Percentiles rank a stretch among this genome's conserved stretches.
phyloP scores from a whole-genome alignment of 2,329 filamentous ascomycete genomes.

The Fusarium albosuccineum region DNA sequence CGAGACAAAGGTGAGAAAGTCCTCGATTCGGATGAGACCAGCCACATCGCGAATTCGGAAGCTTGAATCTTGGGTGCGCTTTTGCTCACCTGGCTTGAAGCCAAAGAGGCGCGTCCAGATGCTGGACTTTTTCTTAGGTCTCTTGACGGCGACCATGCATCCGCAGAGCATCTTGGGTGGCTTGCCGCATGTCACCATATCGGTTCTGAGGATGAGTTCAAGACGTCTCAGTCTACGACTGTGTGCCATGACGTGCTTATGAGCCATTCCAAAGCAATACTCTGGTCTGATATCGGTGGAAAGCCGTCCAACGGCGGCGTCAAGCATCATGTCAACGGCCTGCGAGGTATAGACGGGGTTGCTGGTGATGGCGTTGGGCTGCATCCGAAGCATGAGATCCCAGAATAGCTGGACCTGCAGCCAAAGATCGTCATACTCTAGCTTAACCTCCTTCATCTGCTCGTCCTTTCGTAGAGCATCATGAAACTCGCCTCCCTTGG shows the following conservation, averaged over 20 bases:
- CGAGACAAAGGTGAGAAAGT: conserved; percentile 24
- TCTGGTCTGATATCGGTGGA: neutral
- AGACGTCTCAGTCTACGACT: conserved; percentile 21
- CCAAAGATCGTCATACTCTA: conserved; percentile 29
- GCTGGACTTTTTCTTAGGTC: conserved; percentile 18
- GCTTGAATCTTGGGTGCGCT: neutral
- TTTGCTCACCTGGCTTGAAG: neutral
- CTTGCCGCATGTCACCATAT: conserved; percentile 22
- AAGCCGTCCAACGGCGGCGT: conserved; percentile 12
- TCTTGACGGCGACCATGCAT: conserved; percentile 26
- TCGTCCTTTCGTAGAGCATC: neutral
- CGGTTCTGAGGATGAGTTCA: conserved; percentile 8
- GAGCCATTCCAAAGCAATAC: neutral
- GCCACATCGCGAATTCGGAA: conserved; percentile 31
- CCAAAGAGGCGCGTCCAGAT: conserved; percentile 33
- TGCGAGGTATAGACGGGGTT: neutral
- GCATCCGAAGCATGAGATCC: conserved; percentile 31
- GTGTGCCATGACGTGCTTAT: neutral
- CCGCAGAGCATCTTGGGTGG: conserved; percentile 22
- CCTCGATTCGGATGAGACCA: conserved; percentile 28
- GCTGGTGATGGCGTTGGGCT: conserved; percentile 28
- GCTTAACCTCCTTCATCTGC: conserved; percentile 3
- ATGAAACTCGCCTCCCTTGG: conserved; percentile 8
- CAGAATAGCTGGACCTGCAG: conserved; percentile 26
- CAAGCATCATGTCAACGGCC: conserved; percentile 31